Conservation (phyloP, 2,329 filamentous ascomycete species). For the Apiospora aurea region DNA sequence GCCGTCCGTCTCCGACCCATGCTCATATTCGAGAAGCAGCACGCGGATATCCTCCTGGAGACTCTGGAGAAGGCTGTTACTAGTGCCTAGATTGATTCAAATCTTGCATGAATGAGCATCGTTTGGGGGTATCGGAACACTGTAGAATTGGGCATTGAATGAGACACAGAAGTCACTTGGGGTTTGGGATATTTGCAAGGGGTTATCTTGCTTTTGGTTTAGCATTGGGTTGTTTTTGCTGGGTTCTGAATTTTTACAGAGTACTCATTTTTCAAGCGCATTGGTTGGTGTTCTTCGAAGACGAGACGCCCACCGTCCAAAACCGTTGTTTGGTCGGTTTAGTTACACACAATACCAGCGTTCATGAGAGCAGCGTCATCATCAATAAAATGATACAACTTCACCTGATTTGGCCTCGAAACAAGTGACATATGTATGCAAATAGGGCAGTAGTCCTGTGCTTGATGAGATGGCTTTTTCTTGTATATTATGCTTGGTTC, state of each 20-base stretch:
- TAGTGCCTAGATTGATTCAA: not conserved
- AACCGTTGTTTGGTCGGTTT: conserved; percentile 3
- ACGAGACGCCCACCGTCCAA: not conserved
- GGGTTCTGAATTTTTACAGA: not conserved
- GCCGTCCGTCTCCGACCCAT: conserved; percentile 87
- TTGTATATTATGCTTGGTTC: not conserved
- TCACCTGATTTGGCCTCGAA: not conserved
- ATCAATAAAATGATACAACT: conserved; percentile 8
- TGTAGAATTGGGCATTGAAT: not conserved
- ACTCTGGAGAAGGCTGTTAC: conserved; percentile 75
- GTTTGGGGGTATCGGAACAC: not conserved
- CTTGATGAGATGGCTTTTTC: not conserved
- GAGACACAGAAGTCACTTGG: not conserved
- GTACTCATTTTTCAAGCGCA: not conserved
- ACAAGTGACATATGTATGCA: not conserved
- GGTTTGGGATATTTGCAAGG: not conserved
- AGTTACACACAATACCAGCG: conserved; percentile 6
- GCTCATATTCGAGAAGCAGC: conserved; percentile 90
- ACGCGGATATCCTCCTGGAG: conserved; percentile 85
- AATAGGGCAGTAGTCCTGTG: not conserved
- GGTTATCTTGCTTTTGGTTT: not conserved
- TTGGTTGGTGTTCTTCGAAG: conserved; percentile 15
- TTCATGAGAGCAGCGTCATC: conserved; percentile 1
- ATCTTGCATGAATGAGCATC: not conserved
- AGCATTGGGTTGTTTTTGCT: conserved; percentile 8